These are phyloP conservation scores for Yamadazyma sp. DNA, from an alignment of 1,139 yeast species.

Conservation along the genomic window DNA sequence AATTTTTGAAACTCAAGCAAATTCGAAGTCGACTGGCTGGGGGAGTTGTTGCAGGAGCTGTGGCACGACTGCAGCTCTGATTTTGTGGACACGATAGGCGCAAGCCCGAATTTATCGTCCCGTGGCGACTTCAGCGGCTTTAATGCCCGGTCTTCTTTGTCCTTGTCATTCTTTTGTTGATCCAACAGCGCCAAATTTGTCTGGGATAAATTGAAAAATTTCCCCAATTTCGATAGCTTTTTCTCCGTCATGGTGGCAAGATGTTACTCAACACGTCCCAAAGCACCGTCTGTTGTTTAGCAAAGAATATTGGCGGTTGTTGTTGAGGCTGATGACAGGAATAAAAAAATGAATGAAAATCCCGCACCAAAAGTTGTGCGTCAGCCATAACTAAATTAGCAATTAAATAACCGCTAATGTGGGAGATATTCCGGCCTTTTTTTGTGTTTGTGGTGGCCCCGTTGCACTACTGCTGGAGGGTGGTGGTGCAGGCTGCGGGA, in stretches of 20 bases:
- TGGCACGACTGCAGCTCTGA: not conserved
- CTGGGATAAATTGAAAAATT: constrained; percentile 16
- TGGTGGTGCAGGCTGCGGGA: constrained; percentile 12
- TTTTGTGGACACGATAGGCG: not conserved
- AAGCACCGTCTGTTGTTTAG: not conserved
- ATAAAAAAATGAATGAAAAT: no score
- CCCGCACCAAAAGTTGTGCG: no score
- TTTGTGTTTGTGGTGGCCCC: constrained; percentile 10
- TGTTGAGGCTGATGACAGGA: no score
- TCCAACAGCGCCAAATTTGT: constrained; percentile 10
- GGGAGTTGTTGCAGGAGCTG: not conserved
- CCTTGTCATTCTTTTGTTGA: not conserved
- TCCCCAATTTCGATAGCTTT: constrained; percentile 14
- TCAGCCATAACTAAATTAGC: no score
- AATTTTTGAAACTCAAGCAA: not conserved
- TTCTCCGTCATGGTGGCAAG: constrained; percentile 12
- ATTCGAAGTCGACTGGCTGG: not conserved
- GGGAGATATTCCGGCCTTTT: not conserved
- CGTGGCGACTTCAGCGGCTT: not conserved
- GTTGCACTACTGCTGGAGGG: constrained; percentile 4
- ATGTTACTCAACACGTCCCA: not conserved
- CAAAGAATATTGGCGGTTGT: not conserved
- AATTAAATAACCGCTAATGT: no score
- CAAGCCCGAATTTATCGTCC: not conserved
- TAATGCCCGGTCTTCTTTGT: no score